Evolutionary conservation across 148 eudicot genomes (phyloP).

Genomic region (Amaranthus cruentus): DNA sequence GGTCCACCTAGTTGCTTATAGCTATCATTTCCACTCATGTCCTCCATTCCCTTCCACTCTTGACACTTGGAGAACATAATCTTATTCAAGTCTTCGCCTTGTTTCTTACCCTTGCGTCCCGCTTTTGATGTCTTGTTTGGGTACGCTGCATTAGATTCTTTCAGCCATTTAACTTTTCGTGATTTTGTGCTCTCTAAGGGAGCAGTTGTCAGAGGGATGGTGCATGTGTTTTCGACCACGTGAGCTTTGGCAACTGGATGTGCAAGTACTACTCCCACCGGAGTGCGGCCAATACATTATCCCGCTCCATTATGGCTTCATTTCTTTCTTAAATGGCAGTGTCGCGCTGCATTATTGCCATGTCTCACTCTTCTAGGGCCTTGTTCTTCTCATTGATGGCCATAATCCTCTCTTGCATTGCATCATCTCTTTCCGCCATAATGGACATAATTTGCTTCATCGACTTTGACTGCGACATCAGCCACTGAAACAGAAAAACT

Average conservation of each 20-base stretch:
- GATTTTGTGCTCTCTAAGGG: conserved; percentile 47
- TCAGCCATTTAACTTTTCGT: conserved; percentile 48
- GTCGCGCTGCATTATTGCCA: conserved; percentile 86
- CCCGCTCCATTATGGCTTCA: conserved; percentile 78
- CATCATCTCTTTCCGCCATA: conserved; percentile 93
- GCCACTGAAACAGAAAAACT: conserved; percentile 49
- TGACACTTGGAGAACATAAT: conserved; percentile 41
- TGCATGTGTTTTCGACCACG: conserved; percentile 65
- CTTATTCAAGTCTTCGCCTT: conserved; percentile 56
- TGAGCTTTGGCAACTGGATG: conserved; percentile 59
- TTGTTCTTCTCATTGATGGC: conserved; percentile 83
- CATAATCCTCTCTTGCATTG: conserved; percentile 86
- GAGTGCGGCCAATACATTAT: conserved; percentile 72
- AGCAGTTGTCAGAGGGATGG: conserved; percentile 51
- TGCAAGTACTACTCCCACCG: conserved; percentile 48
- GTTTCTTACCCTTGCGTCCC: conserved; percentile 50
- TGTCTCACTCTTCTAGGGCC: conserved; percentile 80
- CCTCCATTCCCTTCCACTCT: conserved; percentile 51
- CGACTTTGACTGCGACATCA: conserved; percentile 88
- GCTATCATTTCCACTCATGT: conserved; percentile 29
- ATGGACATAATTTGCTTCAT: conserved; percentile 97
- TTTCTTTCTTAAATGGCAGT: conserved; percentile 75
- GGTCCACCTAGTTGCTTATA: conserved; percentile 31
- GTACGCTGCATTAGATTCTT: conserved; percentile 42
- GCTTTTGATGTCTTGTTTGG: conserved; percentile 49